Evolutionary conservation across 192 early-diverging fungal genomes (phyloP).

Genomic region (Coemansia sp.): DNA sequence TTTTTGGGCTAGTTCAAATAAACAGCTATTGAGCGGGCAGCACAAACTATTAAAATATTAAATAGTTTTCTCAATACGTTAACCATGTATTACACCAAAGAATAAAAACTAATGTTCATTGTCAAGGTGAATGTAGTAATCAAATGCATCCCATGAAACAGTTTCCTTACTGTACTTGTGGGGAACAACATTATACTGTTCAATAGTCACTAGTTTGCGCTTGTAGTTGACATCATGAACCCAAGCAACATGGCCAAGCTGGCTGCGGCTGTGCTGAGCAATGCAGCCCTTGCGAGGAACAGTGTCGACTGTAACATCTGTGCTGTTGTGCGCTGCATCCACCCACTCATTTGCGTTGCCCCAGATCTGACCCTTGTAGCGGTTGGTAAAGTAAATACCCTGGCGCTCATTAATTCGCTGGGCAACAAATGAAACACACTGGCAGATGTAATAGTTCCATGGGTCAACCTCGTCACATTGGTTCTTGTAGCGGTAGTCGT

Average conservation of each 20-base stretch:
- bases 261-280: slow-evolving; percentile 28
- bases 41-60: too few species aligned
- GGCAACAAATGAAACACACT: slow-evolving; percentile 48
- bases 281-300: slow-evolving; percentile 20
- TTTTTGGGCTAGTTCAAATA: too few species aligned
- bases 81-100: background rate
- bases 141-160: slow-evolving; percentile 29
- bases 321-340: slow-evolving; percentile 23
- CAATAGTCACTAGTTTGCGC: slow-evolving; percentile 24
- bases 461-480: slow-evolving; percentile 36
- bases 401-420: slow-evolving; percentile 47
- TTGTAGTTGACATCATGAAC: slow-evolving; percentile 25
- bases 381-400: slow-evolving; percentile 35
- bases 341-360: slow-evolving; percentile 48
- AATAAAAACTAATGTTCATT: background rate
- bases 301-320: slow-evolving; percentile 21
- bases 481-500: slow-evolving; percentile 39
- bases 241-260: slow-evolving; percentile 40
- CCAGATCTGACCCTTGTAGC: slow-evolving; percentile 37
- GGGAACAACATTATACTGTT: slow-evolving; percentile 42
- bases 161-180: slow-evolving; percentile 28
- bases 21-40: too few species aligned
- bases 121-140: slow-evolving; percentile 34
- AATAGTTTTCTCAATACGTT: too few species aligned
- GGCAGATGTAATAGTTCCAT: slow-evolving; percentile 46